Percentiles rank a stretch among this genome's conserved stretches.
Evolutionary conservation across 2,329 filamentous ascomycete genomes (phyloP).

Genomic region (Fusarium succisae): DNA sequence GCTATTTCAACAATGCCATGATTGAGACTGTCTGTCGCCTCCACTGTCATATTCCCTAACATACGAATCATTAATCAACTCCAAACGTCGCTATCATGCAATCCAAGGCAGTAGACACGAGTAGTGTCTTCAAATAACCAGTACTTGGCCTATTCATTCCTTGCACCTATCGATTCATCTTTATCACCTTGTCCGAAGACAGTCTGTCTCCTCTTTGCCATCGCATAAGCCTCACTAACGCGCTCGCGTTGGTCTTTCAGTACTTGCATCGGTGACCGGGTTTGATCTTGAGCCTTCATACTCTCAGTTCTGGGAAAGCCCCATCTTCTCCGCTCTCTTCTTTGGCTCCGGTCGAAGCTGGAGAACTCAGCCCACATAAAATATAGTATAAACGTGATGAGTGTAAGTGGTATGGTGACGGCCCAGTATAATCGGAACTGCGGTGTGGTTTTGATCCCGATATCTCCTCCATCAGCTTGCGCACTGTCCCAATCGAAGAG

Average conservation of each 20-base stretch:
- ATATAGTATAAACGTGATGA: conserved; percentile 49
- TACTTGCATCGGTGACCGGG: conserved; percentile 22
- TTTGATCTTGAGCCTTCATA: conserved; percentile 13
- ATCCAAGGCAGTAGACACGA: background rate
- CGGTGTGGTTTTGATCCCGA: conserved; percentile 45
- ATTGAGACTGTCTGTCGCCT: background rate
- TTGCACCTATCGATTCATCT: background rate
- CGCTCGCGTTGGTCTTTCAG: conserved; percentile 21
- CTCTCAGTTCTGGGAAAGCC: conserved; percentile 27
- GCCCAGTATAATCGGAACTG: conserved; percentile 54
- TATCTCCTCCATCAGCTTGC: conserved; percentile 36
- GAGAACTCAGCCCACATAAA: conserved; percentile 47
- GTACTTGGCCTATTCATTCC: background rate
- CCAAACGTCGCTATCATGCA: background rate
- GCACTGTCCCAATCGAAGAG: conserved; percentile 48
- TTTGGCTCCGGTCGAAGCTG: conserved; percentile 35
- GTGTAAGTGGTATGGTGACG: conserved; percentile 52
- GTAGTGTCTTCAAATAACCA: background rate
- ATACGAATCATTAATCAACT: background rate
- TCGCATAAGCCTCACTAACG: conserved; percentile 17
- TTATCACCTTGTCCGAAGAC: conserved; percentile 15
- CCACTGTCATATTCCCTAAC: background rate
- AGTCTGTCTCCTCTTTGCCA: conserved; percentile 17
- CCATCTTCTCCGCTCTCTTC: conserved; percentile 21
- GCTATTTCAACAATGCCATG: conserved; percentile 14